Conservation (phyloP, 2,329 filamentous ascomycete species). For the Ceratocystiopsis brevicomis region DNA sequence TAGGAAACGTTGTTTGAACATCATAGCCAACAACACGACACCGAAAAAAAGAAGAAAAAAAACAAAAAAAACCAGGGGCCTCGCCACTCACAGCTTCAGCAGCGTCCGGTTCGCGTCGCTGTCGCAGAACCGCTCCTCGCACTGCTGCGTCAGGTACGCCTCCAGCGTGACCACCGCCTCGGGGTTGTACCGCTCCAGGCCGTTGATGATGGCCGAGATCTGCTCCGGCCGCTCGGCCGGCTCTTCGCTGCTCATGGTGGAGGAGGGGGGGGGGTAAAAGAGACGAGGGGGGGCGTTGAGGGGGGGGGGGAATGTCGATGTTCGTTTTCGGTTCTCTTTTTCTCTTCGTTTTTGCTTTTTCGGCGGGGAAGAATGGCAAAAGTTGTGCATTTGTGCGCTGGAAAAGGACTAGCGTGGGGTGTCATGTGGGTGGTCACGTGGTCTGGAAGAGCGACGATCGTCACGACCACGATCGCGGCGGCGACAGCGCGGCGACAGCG, state of each 20-base stretch:
- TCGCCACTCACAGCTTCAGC: constrained; percentile 76
- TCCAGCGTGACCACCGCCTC: constrained; percentile 89
- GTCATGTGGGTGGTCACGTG: not conserved
- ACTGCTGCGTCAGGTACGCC: constrained; percentile 86
- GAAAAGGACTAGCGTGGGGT: constrained; percentile 3
- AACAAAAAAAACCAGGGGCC: too few species aligned
- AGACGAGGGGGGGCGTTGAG: not conserved
- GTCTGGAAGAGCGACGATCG: too few species aligned
- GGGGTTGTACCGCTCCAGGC: constrained; percentile 95
- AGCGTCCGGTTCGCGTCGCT: constrained; percentile 92
- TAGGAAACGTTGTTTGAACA: constrained; percentile 96
- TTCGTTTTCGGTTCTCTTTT: constrained; percentile 4
- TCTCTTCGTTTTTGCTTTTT: constrained; percentile 6
- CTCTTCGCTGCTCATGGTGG: constrained; percentile 57
- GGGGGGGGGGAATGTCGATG: constrained; percentile 9
- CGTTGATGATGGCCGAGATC: constrained; percentile 86
- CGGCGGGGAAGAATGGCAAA: not conserved
- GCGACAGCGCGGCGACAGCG: too few species aligned
- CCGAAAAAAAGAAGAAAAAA: constrained; percentile 6
- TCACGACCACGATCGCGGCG: too few species aligned
- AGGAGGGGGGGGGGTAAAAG: not conserved
- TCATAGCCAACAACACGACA: constrained; percentile 28
- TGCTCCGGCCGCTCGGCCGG: constrained; percentile 80
- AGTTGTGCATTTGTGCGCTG: constrained; percentile 1
- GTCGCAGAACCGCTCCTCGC: constrained; percentile 85